Evolutionary conservation across 805 yeast species (phyloP), one percentile per base, ranked within the genome.

Genomic region (Teunomyces gatunensis): DNA sequence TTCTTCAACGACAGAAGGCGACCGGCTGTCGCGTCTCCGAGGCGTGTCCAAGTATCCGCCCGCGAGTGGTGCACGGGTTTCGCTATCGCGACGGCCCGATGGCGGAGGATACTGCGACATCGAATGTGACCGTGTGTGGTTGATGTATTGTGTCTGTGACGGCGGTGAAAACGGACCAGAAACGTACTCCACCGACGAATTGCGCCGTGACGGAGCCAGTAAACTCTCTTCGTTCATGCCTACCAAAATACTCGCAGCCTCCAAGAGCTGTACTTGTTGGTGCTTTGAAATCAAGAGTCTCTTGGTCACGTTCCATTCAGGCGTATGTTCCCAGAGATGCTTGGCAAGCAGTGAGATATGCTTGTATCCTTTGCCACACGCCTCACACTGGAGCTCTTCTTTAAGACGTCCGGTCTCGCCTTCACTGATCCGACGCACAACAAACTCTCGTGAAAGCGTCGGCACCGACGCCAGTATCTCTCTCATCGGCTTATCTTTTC

Each of bases 311-410:
- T 83, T 87, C 96, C 96, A 89, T 61, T 89, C 96, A 0, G 96
- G 96, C 0, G 96, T 89, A 64, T 89, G 96, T 61, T 89, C 96
- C 96, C 96, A 89, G 34, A 89, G 68, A 67, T 88, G 96, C 64
- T 88, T 88, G 2, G 95, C 94, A 50, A 88, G 74, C n/a, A 91
- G 84, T 0, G 90, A 83, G 5, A 89, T 85, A 68, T 89, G 96
- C 63, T 88, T 89, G 63, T 89, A 89, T 18, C 94, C 95, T 65
- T 89, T 89, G 3, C 96, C 96, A 58, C 96, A 89, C 3, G 94
- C 89, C 64, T 89, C 95, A 70, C 96, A 89, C 58, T 84, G 84
- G 53, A 89, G 75, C 60, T 86, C 91, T 60, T 89, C 95, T 63
- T 88, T 89, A 42, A 87, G 73, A 42, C 96, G 69, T 18, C 95